Conservation (phyloP, 2,329 filamentous ascomycete genomes). For the Fusarium chlamydosporum region DNA sequence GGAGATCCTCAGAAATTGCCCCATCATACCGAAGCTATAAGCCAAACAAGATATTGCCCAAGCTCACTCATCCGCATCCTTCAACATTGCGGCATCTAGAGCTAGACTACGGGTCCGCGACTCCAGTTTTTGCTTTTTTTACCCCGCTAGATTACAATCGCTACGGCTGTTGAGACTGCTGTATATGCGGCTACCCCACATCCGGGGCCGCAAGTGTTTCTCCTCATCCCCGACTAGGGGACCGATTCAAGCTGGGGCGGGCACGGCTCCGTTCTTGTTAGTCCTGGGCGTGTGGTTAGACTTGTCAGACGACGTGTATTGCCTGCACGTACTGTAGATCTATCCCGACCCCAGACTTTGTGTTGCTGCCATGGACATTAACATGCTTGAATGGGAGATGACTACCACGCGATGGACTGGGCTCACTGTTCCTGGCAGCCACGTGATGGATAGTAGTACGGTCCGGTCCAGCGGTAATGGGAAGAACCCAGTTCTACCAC, state of each 20-base stretch:
- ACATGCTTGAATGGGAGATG: constrained; percentile 18
- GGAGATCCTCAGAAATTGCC: constrained; percentile 16
- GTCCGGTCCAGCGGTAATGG: constrained; percentile 14
- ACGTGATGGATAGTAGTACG: constrained; percentile 4
- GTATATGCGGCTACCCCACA: constrained; percentile 40
- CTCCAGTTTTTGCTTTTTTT: constrained; percentile 36
- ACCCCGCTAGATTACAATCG: constrained; percentile 38
- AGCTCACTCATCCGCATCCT: constrained; percentile 19
- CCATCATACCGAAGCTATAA: neutral
- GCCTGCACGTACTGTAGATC: constrained; percentile 35
- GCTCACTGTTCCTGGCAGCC: constrained; percentile 10
- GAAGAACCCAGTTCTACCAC: constrained; percentile 1
- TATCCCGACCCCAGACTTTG: constrained; percentile 35
- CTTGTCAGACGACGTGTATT: constrained; percentile 14
- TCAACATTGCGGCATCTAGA: constrained; percentile 19
- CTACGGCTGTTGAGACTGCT: constrained; percentile 1
- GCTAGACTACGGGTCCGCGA: constrained; percentile 34
- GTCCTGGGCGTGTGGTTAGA: constrained; percentile 32
- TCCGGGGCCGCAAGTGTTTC: constrained; percentile 41
- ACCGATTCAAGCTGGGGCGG: constrained; percentile 26
- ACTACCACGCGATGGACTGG: constrained; percentile 11
- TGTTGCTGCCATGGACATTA: constrained; percentile 14
- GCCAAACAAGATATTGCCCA: constrained; percentile 9
- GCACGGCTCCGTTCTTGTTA: constrained; percentile 30
- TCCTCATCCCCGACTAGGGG: constrained; percentile 41